Evolutionary conservation across 345 rosid genomes (phyloP).

Genomic region (Lenwebbia sp.): DNA sequence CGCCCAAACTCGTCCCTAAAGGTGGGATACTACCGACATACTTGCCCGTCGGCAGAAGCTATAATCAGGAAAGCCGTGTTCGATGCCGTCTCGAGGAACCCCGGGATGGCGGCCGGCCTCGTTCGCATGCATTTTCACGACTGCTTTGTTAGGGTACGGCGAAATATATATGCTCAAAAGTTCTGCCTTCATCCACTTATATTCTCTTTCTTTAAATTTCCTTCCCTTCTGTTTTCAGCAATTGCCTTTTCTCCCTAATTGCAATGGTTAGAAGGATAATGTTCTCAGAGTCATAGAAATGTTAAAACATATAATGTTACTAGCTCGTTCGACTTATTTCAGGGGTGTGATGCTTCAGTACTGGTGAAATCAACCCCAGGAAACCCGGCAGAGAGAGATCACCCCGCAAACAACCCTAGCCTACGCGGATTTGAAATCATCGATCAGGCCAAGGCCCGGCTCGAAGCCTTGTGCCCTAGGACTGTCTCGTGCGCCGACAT

Average conservation of each 20-base stretch:
- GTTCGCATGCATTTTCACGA: slow-evolving; percentile 19
- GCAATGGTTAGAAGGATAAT: background rate
- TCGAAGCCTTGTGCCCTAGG: slow-evolving; percentile 24
- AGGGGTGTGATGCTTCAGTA: slow-evolving; percentile 45
- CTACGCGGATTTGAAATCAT: slow-evolving; percentile 35
- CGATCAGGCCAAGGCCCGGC: slow-evolving; percentile 20
- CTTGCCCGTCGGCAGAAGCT: slow-evolving; percentile 10
- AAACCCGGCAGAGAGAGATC: slow-evolving; percentile 20
- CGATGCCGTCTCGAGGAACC: background rate
- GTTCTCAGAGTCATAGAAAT: background rate
- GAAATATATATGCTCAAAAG: background rate
- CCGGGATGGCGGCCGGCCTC: background rate
- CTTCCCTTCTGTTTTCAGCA: background rate
- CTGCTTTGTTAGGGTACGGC: slow-evolving; percentile 14
- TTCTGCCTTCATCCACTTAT: background rate
- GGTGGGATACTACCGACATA: slow-evolving; percentile 6
- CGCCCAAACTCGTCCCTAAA: background rate
- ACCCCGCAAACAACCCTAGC: slow-evolving; percentile 25
- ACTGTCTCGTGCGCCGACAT: slow-evolving; percentile 43
- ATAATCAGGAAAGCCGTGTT: background rate
- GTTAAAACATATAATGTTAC: background rate
- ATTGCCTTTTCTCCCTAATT: background rate
- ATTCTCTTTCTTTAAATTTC: background rate
- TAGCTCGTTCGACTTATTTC: background rate
- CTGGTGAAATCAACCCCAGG: slow-evolving; percentile 16